These are phyloP conservation scores for Fusarium mexicanum DNA, from an alignment of 2,329 filamentous ascomycete genomes.

Conservation along the genomic window DNA sequence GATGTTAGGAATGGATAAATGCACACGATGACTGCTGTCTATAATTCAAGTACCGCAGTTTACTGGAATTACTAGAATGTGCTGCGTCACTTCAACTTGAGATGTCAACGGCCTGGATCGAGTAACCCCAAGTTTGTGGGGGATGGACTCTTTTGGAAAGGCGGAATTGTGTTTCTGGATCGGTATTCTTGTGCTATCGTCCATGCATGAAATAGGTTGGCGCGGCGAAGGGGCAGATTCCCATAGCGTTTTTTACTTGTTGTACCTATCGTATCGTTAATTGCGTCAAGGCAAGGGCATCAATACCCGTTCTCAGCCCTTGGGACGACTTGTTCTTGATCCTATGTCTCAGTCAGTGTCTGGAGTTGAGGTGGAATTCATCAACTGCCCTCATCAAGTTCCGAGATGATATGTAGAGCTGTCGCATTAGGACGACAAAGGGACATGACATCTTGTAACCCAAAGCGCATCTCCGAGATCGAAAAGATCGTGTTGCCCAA, in stretches of 20 bases:
- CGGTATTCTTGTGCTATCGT: slow-evolving; percentile 16
- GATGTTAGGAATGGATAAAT: background rate
- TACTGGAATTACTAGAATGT: background rate
- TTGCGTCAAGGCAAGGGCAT: slow-evolving; percentile 7
- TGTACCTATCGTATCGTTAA: slow-evolving; percentile 24
- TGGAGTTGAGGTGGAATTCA: background rate
- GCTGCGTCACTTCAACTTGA: background rate
- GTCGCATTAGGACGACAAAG: background rate
- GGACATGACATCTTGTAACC: background rate
- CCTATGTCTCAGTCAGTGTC: background rate
- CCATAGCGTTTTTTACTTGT: slow-evolving; percentile 37
- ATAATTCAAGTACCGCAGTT: background rate
- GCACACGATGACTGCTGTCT: background rate
- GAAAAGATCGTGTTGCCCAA: background rate
- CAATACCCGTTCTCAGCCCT: slow-evolving; percentile 3
- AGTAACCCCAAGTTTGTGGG: background rate
- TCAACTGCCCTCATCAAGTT: background rate
- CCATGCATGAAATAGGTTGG: slow-evolving; percentile 36
- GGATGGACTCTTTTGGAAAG: slow-evolving; percentile 9
- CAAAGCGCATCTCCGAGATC: background rate
- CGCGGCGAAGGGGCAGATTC: slow-evolving; percentile 40
- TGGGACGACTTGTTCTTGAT: background rate
- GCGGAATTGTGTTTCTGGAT: slow-evolving; percentile 24
- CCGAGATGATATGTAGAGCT: background rate
- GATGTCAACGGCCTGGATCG: background rate